Conservation (phyloP, 139 green algal genomes). For the Volvox reticuliferus region DNA sequence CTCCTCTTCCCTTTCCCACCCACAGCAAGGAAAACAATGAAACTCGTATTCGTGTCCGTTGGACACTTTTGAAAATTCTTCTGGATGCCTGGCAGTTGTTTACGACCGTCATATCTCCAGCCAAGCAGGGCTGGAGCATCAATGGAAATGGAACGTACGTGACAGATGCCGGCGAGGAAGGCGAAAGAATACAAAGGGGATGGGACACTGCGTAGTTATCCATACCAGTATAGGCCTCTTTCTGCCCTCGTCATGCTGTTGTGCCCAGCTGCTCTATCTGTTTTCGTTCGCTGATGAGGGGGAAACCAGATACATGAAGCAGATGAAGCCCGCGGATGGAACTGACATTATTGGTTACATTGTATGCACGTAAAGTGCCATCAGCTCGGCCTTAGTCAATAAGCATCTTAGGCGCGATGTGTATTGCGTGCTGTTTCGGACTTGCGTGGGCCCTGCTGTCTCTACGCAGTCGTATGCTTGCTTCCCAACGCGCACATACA, state of each 20-base stretch:
- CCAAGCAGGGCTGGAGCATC: conserved; percentile 29
- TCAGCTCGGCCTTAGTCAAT: no score
- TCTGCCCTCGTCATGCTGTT: no score
- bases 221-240: no score
- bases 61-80: conserved; percentile 23
- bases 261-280: no score
- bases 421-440: not conserved
- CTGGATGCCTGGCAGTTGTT: conserved; percentile 43
- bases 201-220: no score
- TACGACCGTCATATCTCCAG: conserved; percentile 16
- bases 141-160: not conserved
- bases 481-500: not conserved
- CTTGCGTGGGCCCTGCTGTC: not conserved
- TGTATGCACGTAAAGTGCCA: no score
- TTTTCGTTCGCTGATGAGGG: no score
- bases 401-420: not conserved
- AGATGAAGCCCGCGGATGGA: no score
- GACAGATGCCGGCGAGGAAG: no score
- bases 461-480: not conserved
- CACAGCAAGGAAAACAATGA: conserved; percentile 29
- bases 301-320: no score
- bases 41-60: not conserved
- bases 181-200: no score
- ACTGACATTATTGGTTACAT: no score
- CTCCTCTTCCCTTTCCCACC: not conserved